These are phyloP conservation scores for Rhodomyrtus tomentosa DNA, from an alignment of 345 rosid genomes.

Conservation along the genomic window DNA sequence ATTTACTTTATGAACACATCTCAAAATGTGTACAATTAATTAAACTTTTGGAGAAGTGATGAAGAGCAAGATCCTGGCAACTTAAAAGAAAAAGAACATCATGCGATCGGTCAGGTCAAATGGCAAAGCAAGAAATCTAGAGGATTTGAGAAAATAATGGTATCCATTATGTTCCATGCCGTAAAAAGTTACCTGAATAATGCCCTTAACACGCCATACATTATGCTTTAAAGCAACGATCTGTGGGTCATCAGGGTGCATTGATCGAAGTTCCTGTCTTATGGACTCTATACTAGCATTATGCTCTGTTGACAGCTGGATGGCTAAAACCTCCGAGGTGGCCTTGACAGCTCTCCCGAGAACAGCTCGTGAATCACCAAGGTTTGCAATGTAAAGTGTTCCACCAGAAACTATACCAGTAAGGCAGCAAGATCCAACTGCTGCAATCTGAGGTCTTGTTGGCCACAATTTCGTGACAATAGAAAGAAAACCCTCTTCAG, in stretches of 20 bases:
- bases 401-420: slow-evolving; percentile 33
- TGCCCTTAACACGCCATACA: slow-evolving; percentile 46
- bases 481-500: slow-evolving; percentile 38
- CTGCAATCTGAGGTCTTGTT: slow-evolving; percentile 36
- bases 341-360: slow-evolving; percentile 34
- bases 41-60: background rate
- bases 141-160: background rate
- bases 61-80: background rate
- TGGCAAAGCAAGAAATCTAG: background rate
- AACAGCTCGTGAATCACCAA: slow-evolving; percentile 46
- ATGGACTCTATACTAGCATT: slow-evolving; percentile 38
- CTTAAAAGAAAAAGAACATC: background rate
- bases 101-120: background rate
- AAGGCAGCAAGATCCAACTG: slow-evolving; percentile 46
- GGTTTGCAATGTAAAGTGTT: slow-evolving; percentile 34
- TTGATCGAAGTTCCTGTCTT: slow-evolving; percentile 26
- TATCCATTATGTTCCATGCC: background rate
- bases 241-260: slow-evolving; percentile 38
- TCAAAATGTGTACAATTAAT: background rate
- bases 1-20: background rate
- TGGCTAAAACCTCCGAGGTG: slow-evolving; percentile 34
- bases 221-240: slow-evolving; percentile 41
- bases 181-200: slow-evolving; percentile 24
- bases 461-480: slow-evolving; percentile 37
- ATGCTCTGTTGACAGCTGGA: slow-evolving; percentile 42